phyloP scores from a whole-genome alignment of 2,329 filamentous ascomycete species.

The Aspergillus versicolor region DNA sequence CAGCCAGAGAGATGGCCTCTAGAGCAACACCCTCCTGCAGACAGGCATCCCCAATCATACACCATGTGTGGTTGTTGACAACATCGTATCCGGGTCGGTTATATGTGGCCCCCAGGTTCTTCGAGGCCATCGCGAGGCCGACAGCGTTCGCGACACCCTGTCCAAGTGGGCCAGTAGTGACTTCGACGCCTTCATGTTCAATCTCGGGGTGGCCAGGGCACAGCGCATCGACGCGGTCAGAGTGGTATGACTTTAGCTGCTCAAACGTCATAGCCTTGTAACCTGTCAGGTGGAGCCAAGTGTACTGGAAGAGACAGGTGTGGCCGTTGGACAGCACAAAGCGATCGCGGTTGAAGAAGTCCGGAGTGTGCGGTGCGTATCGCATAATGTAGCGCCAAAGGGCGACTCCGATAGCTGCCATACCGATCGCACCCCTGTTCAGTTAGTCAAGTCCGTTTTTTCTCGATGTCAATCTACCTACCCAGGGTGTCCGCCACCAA shows the following conservation, averaged over 20 bases:
- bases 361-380: slow-evolving; percentile 39
- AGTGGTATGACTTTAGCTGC: slow-evolving; percentile 36
- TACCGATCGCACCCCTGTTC: slow-evolving; percentile 46
- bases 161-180: slow-evolving; percentile 60
- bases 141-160: slow-evolving; percentile 63
- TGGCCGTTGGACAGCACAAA: slow-evolving; percentile 48
- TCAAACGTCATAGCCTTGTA: slow-evolving; percentile 34
- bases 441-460: neutral
- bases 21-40: slow-evolving; percentile 59
- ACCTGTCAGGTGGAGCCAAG: slow-evolving; percentile 32
- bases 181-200: slow-evolving; percentile 57
- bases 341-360: slow-evolving; percentile 46
- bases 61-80: slow-evolving; percentile 55
- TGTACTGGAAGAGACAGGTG: slow-evolving; percentile 34
- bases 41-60: slow-evolving; percentile 60
- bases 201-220: slow-evolving; percentile 53
- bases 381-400: slow-evolving; percentile 46
- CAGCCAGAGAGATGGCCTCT: slow-evolving; percentile 57
- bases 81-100: slow-evolving; percentile 52
- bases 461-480: slow-evolving; percentile 28
- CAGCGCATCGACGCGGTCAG: slow-evolving; percentile 27
- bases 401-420: slow-evolving; percentile 46
- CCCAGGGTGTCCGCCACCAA: slow-evolving; percentile 68
- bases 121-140: slow-evolving; percentile 58
- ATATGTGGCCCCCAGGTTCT: slow-evolving; percentile 55